phyloP scores from a whole-genome alignment of 2,329 filamentous ascomycete genomes.

The Dothistroma septosporum region DNA sequence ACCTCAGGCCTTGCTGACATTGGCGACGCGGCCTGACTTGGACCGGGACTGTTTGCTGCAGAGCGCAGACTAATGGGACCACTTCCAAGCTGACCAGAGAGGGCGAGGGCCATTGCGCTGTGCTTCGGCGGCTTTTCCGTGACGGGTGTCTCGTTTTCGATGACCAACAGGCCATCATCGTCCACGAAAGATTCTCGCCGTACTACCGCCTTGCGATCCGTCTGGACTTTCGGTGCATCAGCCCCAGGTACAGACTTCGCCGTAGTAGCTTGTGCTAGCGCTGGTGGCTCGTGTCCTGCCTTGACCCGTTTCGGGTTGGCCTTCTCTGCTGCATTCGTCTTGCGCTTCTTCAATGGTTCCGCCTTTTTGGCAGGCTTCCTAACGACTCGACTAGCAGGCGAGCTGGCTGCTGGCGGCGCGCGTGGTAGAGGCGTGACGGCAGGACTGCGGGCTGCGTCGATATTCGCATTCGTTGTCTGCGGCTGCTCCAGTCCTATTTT shows the following conservation, averaged over 20 bases:
- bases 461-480: slow-evolving; percentile 10
- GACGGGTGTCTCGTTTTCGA: slow-evolving; percentile 31
- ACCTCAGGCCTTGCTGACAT: slow-evolving; percentile 16
- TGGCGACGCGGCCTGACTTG: slow-evolving; percentile 24
- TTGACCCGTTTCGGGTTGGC: slow-evolving; percentile 27
- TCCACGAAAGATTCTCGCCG: slow-evolving; percentile 25
- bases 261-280: slow-evolving; percentile 3
- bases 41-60: slow-evolving; percentile 39
- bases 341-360: slow-evolving; percentile 23
- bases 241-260: slow-evolving; percentile 14
- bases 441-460: slow-evolving; percentile 22
- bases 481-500: slow-evolving; percentile 30
- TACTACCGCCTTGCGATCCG: slow-evolving; percentile 31
- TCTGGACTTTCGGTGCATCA: slow-evolving; percentile 23
- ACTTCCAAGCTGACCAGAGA: slow-evolving; percentile 31
- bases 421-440: slow-evolving; percentile 21
- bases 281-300: slow-evolving; percentile 21
- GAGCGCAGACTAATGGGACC: slow-evolving; percentile 44
- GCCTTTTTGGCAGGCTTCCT: slow-evolving; percentile 15
- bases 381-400: slow-evolving; percentile 14
- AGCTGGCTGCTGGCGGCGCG: slow-evolving; percentile 15
- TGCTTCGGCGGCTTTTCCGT: slow-evolving; percentile 24
- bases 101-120: slow-evolving; percentile 28
- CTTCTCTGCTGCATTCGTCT: slow-evolving; percentile 19
- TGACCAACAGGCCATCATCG: slow-evolving; percentile 33